Evolutionary conservation across 169 alveolate genomes (phyloP).

Genomic region (Plasmodium sp.): DNA sequence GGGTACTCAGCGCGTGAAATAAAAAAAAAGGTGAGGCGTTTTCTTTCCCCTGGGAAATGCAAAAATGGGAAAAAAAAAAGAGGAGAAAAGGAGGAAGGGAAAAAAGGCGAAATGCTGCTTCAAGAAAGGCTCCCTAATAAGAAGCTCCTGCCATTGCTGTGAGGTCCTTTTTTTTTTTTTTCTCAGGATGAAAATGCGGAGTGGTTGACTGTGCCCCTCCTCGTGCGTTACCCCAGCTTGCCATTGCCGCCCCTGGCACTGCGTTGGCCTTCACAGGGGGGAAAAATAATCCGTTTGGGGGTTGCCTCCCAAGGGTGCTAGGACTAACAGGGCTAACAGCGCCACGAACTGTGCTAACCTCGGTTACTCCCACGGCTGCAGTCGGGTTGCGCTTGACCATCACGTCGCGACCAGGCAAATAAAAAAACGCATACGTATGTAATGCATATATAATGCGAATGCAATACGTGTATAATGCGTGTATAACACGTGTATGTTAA

Average conservation of each 20-base stretch:
- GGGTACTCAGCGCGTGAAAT: neutral
- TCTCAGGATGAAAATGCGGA: neutral
- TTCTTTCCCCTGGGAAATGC: neutral
- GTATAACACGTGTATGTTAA: neutral
- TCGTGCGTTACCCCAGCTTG: neutral
- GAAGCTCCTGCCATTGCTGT: neutral
- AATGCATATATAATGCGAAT: too few relatives aligned
- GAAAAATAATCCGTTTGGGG: neutral
- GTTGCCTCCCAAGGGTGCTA: neutral
- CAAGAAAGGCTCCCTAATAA: neutral
- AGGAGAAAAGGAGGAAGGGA: neutral
- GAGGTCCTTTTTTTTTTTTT: neutral
- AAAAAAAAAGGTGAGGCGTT: neutral
- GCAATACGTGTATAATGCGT: neutral
- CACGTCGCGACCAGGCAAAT: neutral
- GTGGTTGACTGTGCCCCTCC: neutral
- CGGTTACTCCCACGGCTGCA: neutral
- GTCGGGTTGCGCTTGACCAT: neutral
- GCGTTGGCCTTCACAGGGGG: neutral
- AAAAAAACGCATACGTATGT: neutral
- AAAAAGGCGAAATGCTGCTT: neutral
- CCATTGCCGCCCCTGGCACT: neutral
- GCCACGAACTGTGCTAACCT: neutral
- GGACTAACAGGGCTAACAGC: too few relatives aligned
- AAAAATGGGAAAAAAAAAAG: neutral